Percentiles rank a stretch among this genome's conserved stretches.
phyloP scores from a whole-genome alignment of 2,329 filamentous ascomycete genomes.

The Mycosphaerella arachidis region DNA sequence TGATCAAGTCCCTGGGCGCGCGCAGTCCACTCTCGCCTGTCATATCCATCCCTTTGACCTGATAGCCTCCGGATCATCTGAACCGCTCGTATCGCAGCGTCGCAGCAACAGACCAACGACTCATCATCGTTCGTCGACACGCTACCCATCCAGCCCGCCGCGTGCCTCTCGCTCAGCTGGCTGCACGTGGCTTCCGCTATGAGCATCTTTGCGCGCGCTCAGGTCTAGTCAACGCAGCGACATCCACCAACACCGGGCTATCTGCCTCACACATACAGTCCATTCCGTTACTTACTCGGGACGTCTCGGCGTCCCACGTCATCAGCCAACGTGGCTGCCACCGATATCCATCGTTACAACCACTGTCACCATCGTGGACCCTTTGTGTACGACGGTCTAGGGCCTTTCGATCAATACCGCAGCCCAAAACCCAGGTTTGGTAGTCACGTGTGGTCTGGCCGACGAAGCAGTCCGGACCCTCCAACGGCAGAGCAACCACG shows the following conservation, averaged over 20 bases:
- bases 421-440: conserved; percentile 8
- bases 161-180: neutral
- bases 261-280: conserved; percentile 1
- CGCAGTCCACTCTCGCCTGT: conserved; percentile 17
- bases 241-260: neutral
- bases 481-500: conserved; percentile 20
- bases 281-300: conserved; percentile 9
- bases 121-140: neutral
- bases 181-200: conserved; percentile 8
- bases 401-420: conserved; percentile 9
- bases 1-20: conserved; percentile 13
- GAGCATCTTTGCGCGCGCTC: conserved; percentile 8
- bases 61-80: conserved; percentile 16
- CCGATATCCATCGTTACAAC: conserved; percentile 25
- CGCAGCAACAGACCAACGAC: conserved; percentile 3
- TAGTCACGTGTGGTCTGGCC: conserved; percentile 9
- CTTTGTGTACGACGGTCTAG: conserved; percentile 10
- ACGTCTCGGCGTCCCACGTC: conserved; percentile 26
- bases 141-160: neutral
- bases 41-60: conserved; percentile 10
- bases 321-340: conserved; percentile 30
- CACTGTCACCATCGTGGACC: conserved; percentile 23
- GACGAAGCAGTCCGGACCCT: conserved; percentile 13
- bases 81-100: conserved; percentile 2
- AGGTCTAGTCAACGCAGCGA: conserved; percentile 6